These are phyloP conservation scores for Musa acuminata DNA, from an alignment of 176 grass and related monocot species.

Conservation along the genomic window DNA sequence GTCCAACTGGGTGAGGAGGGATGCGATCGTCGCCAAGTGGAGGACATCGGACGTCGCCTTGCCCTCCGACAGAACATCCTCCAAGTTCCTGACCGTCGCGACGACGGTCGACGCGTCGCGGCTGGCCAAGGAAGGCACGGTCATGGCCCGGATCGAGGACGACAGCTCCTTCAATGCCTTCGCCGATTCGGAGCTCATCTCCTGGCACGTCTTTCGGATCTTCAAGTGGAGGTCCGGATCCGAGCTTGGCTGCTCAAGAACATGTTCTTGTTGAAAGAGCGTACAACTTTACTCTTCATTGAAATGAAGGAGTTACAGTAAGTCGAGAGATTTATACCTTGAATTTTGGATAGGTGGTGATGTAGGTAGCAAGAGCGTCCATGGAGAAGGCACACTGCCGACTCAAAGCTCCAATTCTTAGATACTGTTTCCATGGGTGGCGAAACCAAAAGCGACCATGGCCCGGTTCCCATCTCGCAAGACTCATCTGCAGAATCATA, in stretches of 20 bases:
- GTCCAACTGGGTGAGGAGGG: constrained; percentile 63
- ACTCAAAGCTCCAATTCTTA: constrained; percentile 54
- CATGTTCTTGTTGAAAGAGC: no score
- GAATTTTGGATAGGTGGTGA: constrained; percentile 40
- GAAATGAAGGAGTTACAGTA: neutral
- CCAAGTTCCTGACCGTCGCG: constrained; percentile 25
- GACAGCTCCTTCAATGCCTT: constrained; percentile 60
- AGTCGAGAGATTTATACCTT: constrained; percentile 20
- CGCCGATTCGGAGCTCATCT: constrained; percentile 69
- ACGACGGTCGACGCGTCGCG: constrained; percentile 32
- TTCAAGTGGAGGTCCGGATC: constrained; percentile 31
- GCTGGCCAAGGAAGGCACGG: constrained; percentile 24
- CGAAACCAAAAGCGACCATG: constrained; percentile 69
- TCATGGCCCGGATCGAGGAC: constrained; percentile 44
- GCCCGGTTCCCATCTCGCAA: constrained; percentile 82
- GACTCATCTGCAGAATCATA: constrained; percentile 40
- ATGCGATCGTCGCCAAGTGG: constrained; percentile 47
- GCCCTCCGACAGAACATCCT: constrained; percentile 24
- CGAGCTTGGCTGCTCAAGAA: neutral
- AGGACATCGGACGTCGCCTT: constrained; percentile 32
- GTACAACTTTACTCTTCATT: no score
- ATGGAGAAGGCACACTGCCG: constrained; percentile 77
- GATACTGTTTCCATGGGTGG: constrained; percentile 76
- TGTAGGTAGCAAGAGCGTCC: constrained; percentile 55
- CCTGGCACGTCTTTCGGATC: constrained; percentile 39